Percentiles rank a stretch among this genome's conserved stretches.
phyloP scores from a whole-genome alignment of 495 filamentous ascomycete species.

The Hypoxylon perforatum region DNA sequence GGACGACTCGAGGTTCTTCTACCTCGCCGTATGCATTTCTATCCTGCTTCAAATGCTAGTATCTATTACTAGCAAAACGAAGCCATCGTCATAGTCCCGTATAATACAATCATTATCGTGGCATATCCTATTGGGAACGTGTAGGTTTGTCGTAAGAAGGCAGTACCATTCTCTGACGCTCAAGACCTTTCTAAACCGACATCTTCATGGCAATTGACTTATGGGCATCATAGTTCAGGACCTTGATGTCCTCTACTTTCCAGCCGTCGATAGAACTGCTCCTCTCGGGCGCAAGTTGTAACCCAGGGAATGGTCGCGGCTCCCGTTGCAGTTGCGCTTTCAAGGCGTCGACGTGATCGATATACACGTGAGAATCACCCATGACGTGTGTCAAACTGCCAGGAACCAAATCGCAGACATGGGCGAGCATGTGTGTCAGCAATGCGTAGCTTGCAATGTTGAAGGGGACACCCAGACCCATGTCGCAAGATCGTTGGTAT shows the following conservation, averaged over 20 bases:
- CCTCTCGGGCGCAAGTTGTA: conserved; percentile 74
- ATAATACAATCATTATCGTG: conserved; percentile 32
- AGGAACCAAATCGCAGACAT: conserved; percentile 82
- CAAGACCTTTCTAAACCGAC: conserved; percentile 72
- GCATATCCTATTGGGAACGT: too few species aligned
- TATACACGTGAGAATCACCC: conserved; percentile 96
- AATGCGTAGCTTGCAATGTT: conserved; percentile 96
- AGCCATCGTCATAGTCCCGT: neutral
- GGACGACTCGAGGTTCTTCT: too few species aligned
- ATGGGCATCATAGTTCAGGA: conserved; percentile 90
- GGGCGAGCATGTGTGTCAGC: conserved; percentile 92
- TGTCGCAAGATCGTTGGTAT: conserved; percentile 95
- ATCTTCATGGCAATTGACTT: conserved; percentile 96
- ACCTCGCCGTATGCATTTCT: too few species aligned
- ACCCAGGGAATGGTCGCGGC: conserved; percentile 82
- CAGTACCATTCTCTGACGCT: neutral
- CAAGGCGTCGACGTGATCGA: conserved; percentile 91
- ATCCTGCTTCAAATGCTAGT: too few species aligned
- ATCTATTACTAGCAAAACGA: too few species aligned
- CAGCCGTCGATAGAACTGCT: conserved; percentile 83
- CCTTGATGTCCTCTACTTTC: conserved; percentile 86
- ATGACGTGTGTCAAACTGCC: conserved; percentile 90
- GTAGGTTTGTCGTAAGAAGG: too few species aligned
- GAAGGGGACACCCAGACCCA: conserved; percentile 97
- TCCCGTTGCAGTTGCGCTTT: conserved; percentile 80